Percentiles rank a stretch among this genome's conserved stretches.
phyloP scores from a whole-genome alignment of 2,329 filamentous ascomycete genomes.

The Curvularia sp. region DNA sequence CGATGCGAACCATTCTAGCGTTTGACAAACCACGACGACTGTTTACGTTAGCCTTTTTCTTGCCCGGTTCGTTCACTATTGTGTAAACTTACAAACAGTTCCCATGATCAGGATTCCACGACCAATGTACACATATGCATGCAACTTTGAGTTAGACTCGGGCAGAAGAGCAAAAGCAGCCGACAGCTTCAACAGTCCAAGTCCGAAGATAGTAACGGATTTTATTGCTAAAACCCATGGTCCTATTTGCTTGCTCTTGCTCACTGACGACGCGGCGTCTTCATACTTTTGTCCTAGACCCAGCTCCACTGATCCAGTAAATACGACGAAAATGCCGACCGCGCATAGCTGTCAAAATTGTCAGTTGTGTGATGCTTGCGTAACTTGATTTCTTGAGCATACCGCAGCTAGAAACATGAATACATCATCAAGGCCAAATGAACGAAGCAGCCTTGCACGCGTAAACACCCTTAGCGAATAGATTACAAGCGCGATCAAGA shows the following conservation, averaged over 20 bases:
- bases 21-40: constrained; percentile 43
- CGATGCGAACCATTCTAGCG: constrained; percentile 52
- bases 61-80: too few species aligned
- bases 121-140: constrained; percentile 43
- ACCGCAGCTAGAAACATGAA: constrained; percentile 53
- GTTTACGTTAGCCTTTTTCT: constrained; percentile 9
- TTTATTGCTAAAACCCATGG: constrained; percentile 16
- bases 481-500: constrained; percentile 50
- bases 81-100: constrained; percentile 49
- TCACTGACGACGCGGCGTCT: not conserved
- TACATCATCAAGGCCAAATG: constrained; percentile 59
- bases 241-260: constrained; percentile 5
- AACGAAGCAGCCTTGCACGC: constrained; percentile 55
- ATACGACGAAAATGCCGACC: constrained; percentile 14
- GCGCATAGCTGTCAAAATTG: constrained; percentile 4
- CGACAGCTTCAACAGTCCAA: constrained; percentile 57
- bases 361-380: not conserved
- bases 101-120: constrained; percentile 39
- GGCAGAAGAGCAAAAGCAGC: constrained; percentile 56
- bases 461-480: constrained; percentile 56
- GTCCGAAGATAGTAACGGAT: constrained; percentile 53
- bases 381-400: constrained; percentile 7
- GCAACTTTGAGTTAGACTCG: constrained; percentile 45
- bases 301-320: constrained; percentile 17
- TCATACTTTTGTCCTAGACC: constrained; percentile 54